Base-by-base conservation (phyloP, 306 rosid genomes). In the Heteromeles arbutifolia region DNA sequence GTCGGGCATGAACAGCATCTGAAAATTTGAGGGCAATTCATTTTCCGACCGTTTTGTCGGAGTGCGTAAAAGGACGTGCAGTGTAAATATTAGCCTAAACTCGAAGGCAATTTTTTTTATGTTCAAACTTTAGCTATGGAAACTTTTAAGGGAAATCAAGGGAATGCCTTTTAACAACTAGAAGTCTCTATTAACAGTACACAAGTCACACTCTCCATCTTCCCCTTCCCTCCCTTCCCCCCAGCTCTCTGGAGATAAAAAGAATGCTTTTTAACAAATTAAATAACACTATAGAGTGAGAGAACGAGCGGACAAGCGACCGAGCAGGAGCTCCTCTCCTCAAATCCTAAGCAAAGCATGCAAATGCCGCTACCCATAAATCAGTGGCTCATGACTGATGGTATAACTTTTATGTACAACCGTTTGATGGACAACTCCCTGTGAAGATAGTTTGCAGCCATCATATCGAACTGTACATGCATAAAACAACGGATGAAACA, bases 401-500 rank as follows among this genome's bases (percentile, higher is more conserved):
- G 59, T 80, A 70, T 43, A 56, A 74, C 48, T 44, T 81, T 78
- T 82, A 78, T 79, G 73, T 65, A 72, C 82, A 77, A 29, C 86
- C 41, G 74, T 74, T 68, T 70, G 67, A 53, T 18, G 56, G 22
- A 57, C 34, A 25, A 76, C 63, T 58, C 72, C 73, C 61, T 53
- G 54, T 17, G 54, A 48, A 24, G 48, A 67, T 50, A 22, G 57
- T 69, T 29, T 53, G 78, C 32, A 78, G 79, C 75, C 29, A 28
- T 67, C 53, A 58, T 65, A 79, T 43, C 45, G 31, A 79, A 67
- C 85, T 82, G 85, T 78, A 82, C 90, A 84, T 77, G 80, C 78
- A 66, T 26, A 6, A 22, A 21, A 37, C 34, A 29, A 8, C 44
- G 10, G 4, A 64, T 11, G 58, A 31, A 62, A 61, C 44, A 61